These are phyloP conservation scores for Teratosphaeria gauchensis DNA, from an alignment of 2,329 filamentous ascomycete species.

Conservation along the genomic window DNA sequence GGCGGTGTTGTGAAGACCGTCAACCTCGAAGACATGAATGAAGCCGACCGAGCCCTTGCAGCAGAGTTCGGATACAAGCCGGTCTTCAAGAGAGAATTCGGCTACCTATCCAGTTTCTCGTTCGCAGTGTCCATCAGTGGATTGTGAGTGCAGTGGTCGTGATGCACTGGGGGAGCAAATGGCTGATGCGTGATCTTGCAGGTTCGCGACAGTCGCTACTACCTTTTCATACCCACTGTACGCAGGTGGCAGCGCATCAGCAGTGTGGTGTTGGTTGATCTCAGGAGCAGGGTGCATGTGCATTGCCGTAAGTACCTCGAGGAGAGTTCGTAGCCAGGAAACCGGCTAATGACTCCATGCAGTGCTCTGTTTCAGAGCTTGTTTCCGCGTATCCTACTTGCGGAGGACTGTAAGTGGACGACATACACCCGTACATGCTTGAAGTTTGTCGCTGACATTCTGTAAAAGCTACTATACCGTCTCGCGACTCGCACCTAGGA, in stretches of 20 bases:
- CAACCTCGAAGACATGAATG: slow-evolving; percentile 14
- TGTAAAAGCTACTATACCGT: slow-evolving; percentile 42
- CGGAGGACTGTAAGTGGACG: slow-evolving; percentile 32
- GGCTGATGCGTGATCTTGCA: not conserved
- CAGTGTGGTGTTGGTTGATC: slow-evolving; percentile 51
- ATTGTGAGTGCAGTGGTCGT: slow-evolving; percentile 33
- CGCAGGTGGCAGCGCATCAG: slow-evolving; percentile 45
- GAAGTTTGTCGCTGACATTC: not conserved
- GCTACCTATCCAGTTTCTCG: slow-evolving; percentile 49
- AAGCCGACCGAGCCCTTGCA: slow-evolving; percentile 18
- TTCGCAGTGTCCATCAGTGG: slow-evolving; percentile 42
- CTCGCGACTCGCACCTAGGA: slow-evolving; percentile 41
- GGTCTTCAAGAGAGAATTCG: slow-evolving; percentile 52
- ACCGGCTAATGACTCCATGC: not conserved
- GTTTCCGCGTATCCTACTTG: slow-evolving; percentile 50
- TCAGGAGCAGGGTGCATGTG: slow-evolving; percentile 48
- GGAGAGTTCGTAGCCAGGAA: not conserved
- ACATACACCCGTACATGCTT: not conserved
- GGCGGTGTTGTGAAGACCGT: slow-evolving; percentile 11
- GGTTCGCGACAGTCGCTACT: slow-evolving; percentile 45
- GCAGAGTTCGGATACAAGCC: slow-evolving; percentile 24
- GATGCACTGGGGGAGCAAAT: not conserved
- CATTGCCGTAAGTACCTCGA: slow-evolving; percentile 29
- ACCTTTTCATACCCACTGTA: slow-evolving; percentile 46
- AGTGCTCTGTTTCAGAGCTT: slow-evolving; percentile 45